Conservation (phyloP, 1,139 yeast genomes). For the Pneumocystis oryctolagi region DNA sequence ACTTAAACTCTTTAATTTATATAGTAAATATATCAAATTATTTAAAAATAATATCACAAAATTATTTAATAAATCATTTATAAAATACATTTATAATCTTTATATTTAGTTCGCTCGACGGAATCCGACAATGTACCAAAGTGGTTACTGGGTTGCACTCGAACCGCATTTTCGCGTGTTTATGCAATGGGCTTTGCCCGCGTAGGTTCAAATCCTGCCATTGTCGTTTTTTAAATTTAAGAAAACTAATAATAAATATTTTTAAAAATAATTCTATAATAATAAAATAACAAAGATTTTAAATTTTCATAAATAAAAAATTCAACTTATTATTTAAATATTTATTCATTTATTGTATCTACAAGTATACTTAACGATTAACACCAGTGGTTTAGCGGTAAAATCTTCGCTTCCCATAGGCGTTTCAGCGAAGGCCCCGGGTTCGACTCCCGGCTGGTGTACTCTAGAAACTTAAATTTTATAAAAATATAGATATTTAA, state of each 20-base stretch:
- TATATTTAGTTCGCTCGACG: background rate
- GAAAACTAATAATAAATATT: background rate
- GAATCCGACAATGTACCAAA: background rate
- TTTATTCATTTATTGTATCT: background rate
- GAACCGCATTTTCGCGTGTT: background rate
- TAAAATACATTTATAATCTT: background rate
- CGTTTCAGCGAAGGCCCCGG: conserved; percentile 1
- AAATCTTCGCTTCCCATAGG: background rate
- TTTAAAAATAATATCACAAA: too few species aligned
- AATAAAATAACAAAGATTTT: background rate
- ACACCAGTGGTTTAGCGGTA: conserved; percentile 1
- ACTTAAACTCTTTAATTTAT: too few species aligned
- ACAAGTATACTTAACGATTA: too few species aligned
- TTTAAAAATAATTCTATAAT: background rate
- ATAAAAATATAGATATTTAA: too few species aligned
- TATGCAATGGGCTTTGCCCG: conserved; percentile 1
- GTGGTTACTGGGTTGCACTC: conserved; percentile 1
- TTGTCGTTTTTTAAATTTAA: background rate
- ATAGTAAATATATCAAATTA: too few species aligned
- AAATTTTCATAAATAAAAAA: background rate
- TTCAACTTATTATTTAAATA: background rate
- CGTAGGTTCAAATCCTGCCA: conserved; percentile 1
- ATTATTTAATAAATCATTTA: background rate
- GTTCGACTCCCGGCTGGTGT: conserved; percentile 2
- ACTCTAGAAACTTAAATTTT: background rate